Evolutionary conservation across 1,139 yeast species (phyloP), one percentile per base, ranked within the genome.

Genomic region (Protomyces macrosporus): DNA sequence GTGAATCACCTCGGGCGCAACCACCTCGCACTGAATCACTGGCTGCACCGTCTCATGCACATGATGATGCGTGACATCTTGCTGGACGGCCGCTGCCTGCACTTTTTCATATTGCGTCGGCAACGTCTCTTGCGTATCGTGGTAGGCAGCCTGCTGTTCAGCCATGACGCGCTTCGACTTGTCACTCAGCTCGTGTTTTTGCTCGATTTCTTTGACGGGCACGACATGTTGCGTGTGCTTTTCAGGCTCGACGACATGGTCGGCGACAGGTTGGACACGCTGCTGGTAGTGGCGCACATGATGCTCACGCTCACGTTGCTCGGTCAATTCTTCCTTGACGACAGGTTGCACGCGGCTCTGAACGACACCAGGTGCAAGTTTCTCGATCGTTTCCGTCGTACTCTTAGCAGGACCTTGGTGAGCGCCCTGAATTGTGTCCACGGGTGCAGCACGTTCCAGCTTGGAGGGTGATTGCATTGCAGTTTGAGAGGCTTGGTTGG

Each of bases 21-120:
- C 23, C 12, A 34, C 37, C 7, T 50, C 53, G 53, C 53, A 37
- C 14, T 50, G 37, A 33, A 50, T 50, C 23, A 50, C 53, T 6
- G 53, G 53, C 37, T 50, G 53, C 16, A 50, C 30, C 35, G 53
- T 50, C 35, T 50, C 53, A 16, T 50, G 53, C 3, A 50, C 53
- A 30, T 50, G 53, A 16, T 50, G 53, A 34, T 50, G 53, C n/a
- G 23, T 16, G 37, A n/a, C n/a, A 23, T 50, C 53, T 12, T 12
- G 12, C n/a, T 12, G n/a, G 4, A 39, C 42, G 42, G 53, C 53
- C 6, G 7, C 37, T n/a, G 35, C 14, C 36, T 50, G 16, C 6
- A 32, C 35, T 35, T 50, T 32, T n/a, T 12, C 10, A 1, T 34
- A 34, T 6, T 50, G 53, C 9, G 53, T 50, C 7, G 53, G 53